Evolutionary conservation across 2,329 filamentous ascomycete species (phyloP), one percentile per base, ranked within the genome.

Genomic region (Phaeoacremonium minimum): DNA sequence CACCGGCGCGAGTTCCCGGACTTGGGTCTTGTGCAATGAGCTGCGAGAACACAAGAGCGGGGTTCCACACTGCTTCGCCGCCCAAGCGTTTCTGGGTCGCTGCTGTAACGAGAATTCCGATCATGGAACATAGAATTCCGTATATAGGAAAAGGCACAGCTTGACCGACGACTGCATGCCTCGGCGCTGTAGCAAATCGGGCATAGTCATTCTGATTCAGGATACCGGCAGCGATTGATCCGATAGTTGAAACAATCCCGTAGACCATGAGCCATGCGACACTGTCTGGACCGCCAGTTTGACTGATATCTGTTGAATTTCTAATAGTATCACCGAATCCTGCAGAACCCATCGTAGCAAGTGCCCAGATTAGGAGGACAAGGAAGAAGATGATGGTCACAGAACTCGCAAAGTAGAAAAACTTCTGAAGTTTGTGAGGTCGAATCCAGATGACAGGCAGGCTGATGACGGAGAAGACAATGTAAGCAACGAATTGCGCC

Each of bases 391-490:
- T 49, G 4, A 67, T 40, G 1, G 65, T 61, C 4, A 63, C 52
- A 1, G 55, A 51, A 22, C 62, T 59, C 15, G 64, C 60, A 38
- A 63, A 43, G 34, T 61, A 58, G 40, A 72, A 66, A 42, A 69
- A 63, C 15, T 46, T 55, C 31, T 66, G 55, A 22, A 71, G 54
- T 9, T 59, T 57, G 32, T 70, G 64, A 4, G 67, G 66, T 7
- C 55, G 57, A 30, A 71, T 64, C 52, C 59, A 68, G 19, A 70
- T 49, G n/a, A 67, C 45, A 0, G 67, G 66, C 2, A 70, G 49
- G 9, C 60, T 66, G 35, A 67, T 49, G 38, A 68, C 30, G 48
- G 53, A 63, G 51, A 69, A 71, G 36, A 71, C 49, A 15, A 68
- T 53, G 43, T 69, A 71, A 9, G 56, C 51, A 8, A 69, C 49